phyloP scores from a whole-genome alignment of 2,329 filamentous ascomycete species.

The Chrysosporium queenslandicum region DNA sequence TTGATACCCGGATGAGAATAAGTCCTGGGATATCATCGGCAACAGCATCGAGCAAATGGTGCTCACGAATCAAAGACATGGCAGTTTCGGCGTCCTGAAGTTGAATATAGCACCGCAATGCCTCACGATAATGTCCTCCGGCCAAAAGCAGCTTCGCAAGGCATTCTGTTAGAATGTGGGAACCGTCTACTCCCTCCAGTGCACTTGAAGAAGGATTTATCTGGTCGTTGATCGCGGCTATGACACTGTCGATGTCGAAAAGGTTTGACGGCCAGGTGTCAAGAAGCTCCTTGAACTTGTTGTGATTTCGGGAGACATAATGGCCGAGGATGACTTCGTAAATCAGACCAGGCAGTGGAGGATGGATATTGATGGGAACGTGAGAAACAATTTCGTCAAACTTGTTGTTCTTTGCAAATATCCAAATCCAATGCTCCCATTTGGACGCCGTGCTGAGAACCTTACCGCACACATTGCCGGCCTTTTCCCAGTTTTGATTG shows the following conservation, averaged over 20 bases:
- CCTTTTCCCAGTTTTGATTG: constrained; percentile 61
- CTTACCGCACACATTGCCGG: constrained; percentile 70
- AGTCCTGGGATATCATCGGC: constrained; percentile 84
- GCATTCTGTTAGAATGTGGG: constrained; percentile 78
- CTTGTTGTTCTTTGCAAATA: constrained; percentile 73
- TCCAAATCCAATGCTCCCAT: constrained; percentile 96
- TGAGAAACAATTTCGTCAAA: constrained; percentile 83
- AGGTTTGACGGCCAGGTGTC: constrained; percentile 76
- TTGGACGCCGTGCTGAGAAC: constrained; percentile 67
- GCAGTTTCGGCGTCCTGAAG: constrained; percentile 86
- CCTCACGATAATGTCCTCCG: constrained; percentile 69
- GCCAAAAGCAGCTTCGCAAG: constrained; percentile 77
- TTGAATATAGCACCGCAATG: constrained; percentile 77
- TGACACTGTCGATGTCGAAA: constrained; percentile 68
- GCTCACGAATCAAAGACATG: constrained; percentile 74
- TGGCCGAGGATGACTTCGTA: constrained; percentile 86
- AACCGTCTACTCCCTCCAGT: constrained; percentile 69
- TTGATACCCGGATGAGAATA: constrained; percentile 72
- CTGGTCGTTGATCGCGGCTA: constrained; percentile 70
- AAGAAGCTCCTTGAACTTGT: constrained; percentile 65
- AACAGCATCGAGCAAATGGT: constrained; percentile 81
- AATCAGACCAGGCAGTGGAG: constrained; percentile 66
- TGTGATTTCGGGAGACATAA: constrained; percentile 71
- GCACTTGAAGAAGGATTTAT: constrained; percentile 67
- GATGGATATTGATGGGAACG: constrained; percentile 69